Evolutionary conservation across 495 filamentous ascomycete species (phyloP).

Genomic region (Parathielavia appendiculata): DNA sequence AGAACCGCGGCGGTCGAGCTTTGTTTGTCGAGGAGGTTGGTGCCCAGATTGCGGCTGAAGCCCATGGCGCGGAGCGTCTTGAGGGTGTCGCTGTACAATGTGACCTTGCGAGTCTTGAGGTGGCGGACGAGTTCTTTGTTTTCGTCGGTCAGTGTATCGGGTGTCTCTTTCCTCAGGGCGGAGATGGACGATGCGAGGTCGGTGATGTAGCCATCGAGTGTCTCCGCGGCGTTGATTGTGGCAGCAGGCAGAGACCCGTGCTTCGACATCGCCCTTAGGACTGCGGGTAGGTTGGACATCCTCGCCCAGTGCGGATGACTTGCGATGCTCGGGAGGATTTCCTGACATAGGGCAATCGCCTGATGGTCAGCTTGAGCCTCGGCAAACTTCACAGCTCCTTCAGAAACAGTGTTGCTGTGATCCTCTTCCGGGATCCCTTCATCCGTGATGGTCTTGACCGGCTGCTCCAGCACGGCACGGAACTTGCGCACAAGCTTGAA

Average conservation of each 20-base stretch:
- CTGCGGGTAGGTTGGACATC: constrained; percentile 62
- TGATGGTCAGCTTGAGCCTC: constrained; percentile 43
- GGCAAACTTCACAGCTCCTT: background rate
- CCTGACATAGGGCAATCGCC: constrained; percentile 49
- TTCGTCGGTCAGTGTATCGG: constrained; percentile 67
- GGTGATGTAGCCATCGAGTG: constrained; percentile 61
- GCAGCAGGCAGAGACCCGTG: constrained; percentile 47
- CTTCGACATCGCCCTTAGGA: constrained; percentile 47
- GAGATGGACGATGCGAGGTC: constrained; percentile 63
- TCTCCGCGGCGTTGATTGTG: constrained; percentile 51
- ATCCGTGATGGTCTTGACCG: constrained; percentile 58
- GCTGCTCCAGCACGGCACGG: constrained; percentile 64
- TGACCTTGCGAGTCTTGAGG: constrained; percentile 85
- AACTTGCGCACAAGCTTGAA: constrained; percentile 90
- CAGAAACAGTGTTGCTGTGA: constrained; percentile 7
- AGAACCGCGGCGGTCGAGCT: constrained; percentile 63
- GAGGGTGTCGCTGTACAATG: constrained; percentile 80
- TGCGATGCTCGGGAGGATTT: constrained; percentile 50
- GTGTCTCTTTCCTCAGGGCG: constrained; percentile 74
- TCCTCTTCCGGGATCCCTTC: constrained; percentile 58
- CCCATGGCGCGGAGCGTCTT: constrained; percentile 82
- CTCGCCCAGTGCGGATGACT: constrained; percentile 54
- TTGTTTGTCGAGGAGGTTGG: constrained; percentile 64
- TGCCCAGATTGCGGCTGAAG: constrained; percentile 70
- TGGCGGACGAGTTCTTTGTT: constrained; percentile 77